A percentile compares a stretch with the other conserved stretches of the same genome.
These are phyloP conservation scores for Pleurotus platypus DNA, from an alignment of 768 basidiomycete species.

Conservation along the genomic window DNA sequence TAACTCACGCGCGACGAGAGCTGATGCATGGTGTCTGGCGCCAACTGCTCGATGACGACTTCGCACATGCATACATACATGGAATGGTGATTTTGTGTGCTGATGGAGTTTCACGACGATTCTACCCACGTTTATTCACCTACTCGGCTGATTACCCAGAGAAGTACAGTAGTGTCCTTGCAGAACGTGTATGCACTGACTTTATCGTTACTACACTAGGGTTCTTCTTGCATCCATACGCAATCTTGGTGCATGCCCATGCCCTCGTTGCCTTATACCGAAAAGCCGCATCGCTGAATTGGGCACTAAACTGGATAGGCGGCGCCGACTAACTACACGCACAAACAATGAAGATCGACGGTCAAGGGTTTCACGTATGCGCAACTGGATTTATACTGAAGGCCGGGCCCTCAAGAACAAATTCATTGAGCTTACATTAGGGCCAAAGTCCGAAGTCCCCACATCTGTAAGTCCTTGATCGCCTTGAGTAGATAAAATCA, in stretches of 20 bases:
- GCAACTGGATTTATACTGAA: background rate
- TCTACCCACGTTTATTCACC: conserved; percentile 19
- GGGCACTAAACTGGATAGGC: conserved; percentile 17
- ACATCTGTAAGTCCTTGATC: conserved; percentile 2
- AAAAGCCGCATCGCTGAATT: background rate
- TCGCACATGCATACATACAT: conserved; percentile 17
- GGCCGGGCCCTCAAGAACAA: background rate
- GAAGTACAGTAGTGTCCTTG: background rate
- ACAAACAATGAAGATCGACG: background rate
- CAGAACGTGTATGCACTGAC: too few relatives aligned
- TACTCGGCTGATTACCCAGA: conserved; percentile 27
- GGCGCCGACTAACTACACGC: background rate
- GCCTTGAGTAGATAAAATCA: too few relatives aligned
- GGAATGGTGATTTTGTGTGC: conserved; percentile 19
- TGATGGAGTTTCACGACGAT: conserved; percentile 15
- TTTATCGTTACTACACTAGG: too few relatives aligned
- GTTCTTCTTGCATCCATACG: conserved; percentile 3
- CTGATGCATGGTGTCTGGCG: conserved; percentile 22
- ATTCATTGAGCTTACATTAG: background rate
- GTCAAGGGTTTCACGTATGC: background rate
- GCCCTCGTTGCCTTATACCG: conserved; percentile 6
- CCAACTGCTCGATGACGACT: conserved; percentile 18
- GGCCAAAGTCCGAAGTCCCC: background rate
- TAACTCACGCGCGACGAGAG: conserved; percentile 12
- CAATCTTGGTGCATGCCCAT: conserved; percentile 1